Evolutionary conservation across 2,329 filamentous ascomycete genomes (phyloP), one percentile per base, ranked within the genome.

Genomic region (Tetracladium maxilliforme): DNA sequence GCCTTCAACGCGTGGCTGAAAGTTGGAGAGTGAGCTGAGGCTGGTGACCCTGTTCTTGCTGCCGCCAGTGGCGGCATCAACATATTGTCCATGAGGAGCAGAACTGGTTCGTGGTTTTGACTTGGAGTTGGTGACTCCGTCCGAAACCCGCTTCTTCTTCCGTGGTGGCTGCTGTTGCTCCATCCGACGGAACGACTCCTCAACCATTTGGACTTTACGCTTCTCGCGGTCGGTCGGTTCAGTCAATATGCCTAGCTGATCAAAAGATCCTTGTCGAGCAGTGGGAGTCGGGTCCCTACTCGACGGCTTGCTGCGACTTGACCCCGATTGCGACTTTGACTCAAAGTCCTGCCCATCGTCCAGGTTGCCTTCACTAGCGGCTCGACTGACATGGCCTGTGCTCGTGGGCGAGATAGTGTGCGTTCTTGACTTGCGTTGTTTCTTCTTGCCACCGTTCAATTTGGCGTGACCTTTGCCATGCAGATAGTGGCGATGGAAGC

Each of bases 161-260:
- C 61, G 58, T 1, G 56, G 54, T 2, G 64, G 64, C 30, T 60
- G 52, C 29, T 68, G 62, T 40, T 64, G 64, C 37, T 69, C 65
- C 61, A 71, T 64, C 16, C 69, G 58, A 25, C 67, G 59, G 42
- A 77, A 68, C 3, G 65, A 57, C 30, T 73, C 67, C 35, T 77
- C 71, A 0, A 73, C 59, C 61, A 70, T 70, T 12, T 68, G 64
- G 8, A 76, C 61, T 36, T 77, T 77, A 18, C 71, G 56, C 47
- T 77, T 76, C 32, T 77, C 71, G 16, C 71, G 61, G 33, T 76
- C 70, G 1, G 71, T 74, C 6, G 64, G 66, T 33, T 72, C 70
- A n/a, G n/a, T n/a, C n/a, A n/a, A n/a, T n/a, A n/a, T n/a, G n/a
- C n/a, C n/a, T n/a, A n/a, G n/a, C n/a, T n/a, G n/a, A n/a, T n/a